phyloP scores from a whole-genome alignment of 768 basidiomycete species.

The Lactifluus volemus region DNA sequence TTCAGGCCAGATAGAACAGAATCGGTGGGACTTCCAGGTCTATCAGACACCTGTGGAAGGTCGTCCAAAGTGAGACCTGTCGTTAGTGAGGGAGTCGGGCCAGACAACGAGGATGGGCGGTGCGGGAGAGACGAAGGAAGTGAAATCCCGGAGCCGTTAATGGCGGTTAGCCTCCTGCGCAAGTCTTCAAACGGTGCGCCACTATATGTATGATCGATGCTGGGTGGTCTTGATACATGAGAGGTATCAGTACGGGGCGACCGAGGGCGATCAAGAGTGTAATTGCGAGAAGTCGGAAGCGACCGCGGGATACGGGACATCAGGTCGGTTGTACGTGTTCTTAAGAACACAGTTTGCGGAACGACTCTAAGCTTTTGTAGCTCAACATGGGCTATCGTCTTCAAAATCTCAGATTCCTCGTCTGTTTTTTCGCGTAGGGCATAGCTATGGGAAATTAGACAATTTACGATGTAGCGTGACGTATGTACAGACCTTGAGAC shows the following conservation, averaged over 20 bases:
- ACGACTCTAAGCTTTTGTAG: constrained; percentile 84
- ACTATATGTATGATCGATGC: constrained; percentile 35
- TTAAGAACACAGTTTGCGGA: constrained; percentile 86
- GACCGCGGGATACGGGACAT: constrained; percentile 30
- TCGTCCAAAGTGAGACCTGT: constrained; percentile 22
- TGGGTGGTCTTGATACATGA: constrained; percentile 39
- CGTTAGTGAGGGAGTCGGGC: constrained; percentile 22
- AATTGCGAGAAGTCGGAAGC: constrained; percentile 33
- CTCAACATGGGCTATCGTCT: constrained; percentile 58
- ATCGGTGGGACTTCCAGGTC: constrained; percentile 75
- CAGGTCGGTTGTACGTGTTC: constrained; percentile 39
- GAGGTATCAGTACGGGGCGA: constrained; percentile 42
- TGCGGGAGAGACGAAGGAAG: constrained; percentile 38
- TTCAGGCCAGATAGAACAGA: constrained; percentile 69
- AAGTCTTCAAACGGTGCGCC: constrained; percentile 72
- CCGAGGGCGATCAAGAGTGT: constrained; percentile 33
- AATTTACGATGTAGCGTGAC: not conserved
- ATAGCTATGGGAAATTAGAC: constrained; percentile 39
- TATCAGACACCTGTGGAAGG: constrained; percentile 34
- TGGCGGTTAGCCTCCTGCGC: constrained; percentile 61
- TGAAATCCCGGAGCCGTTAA: constrained; percentile 66
- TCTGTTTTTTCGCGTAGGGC: constrained; percentile 55
- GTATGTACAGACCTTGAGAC: constrained; percentile 45
- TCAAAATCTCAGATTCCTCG: constrained; percentile 54
- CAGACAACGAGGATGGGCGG: constrained; percentile 22